Evolutionary conservation across 148 eudicot species (phyloP).

Genomic region (Rheum nobile): DNA sequence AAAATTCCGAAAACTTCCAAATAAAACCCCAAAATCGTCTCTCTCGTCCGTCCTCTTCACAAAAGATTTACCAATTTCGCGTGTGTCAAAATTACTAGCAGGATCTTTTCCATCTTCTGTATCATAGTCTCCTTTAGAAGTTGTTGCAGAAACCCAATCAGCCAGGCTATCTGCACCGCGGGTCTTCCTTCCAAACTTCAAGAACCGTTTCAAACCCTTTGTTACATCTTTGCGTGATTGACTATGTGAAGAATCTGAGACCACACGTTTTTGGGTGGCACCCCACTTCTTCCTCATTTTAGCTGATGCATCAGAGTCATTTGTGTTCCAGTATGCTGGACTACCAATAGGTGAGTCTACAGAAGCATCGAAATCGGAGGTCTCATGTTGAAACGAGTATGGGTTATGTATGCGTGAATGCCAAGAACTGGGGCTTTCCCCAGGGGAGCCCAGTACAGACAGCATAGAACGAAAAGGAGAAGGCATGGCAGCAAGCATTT

Average conservation of each 20-base stretch:
- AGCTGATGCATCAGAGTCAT: conserved; percentile 67
- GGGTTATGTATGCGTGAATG: conserved; percentile 48
- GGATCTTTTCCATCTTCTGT: conserved; percentile 80
- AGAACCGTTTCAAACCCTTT: conserved; percentile 72
- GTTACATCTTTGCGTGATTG: conserved; percentile 71
- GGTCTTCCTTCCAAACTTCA: conserved; percentile 78
- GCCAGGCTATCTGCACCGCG: conserved; percentile 64
- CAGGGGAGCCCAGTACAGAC: conserved; percentile 41
- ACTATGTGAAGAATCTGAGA: conserved; percentile 41
- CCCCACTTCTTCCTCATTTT: conserved; percentile 98
- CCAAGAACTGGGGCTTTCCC: conserved; percentile 84
- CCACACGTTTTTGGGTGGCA: conserved; percentile 64
- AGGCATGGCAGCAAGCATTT: conserved; percentile 31
- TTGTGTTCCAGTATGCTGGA: conserved; percentile 74
- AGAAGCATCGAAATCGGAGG: conserved; percentile 66
- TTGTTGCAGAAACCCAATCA: conserved; percentile 96
- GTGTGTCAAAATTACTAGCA: conserved; percentile 36
- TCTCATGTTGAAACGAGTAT: conserved; percentile 54
- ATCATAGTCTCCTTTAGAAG: conserved; percentile 97
- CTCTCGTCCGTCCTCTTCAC: no score
- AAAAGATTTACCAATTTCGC: no score
- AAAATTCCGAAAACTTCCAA: no score
- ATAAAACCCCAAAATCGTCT: no score
- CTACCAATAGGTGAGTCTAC: conserved; percentile 71
- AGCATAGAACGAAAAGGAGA: conserved; percentile 31